Evolutionary conservation across 192 early-diverging fungal species (phyloP).

Genomic region (Coemansia sp.): DNA sequence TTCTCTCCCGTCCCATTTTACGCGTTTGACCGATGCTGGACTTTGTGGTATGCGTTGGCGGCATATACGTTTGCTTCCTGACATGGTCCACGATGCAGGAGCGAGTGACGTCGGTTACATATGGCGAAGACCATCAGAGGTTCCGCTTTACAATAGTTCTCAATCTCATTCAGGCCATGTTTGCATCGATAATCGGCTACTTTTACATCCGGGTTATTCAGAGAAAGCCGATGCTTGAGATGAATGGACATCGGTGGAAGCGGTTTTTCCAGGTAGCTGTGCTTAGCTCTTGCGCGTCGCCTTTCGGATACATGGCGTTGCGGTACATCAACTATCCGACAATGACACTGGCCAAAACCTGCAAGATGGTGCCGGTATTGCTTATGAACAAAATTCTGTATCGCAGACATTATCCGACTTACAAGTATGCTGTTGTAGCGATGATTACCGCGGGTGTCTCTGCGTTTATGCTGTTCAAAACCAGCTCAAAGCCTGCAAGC

Average conservation of each 20-base stretch:
- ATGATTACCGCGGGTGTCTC: conserved; percentile 91
- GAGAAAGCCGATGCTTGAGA: conserved; percentile 38
- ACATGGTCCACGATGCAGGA: conserved; percentile 97
- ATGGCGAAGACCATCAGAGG: conserved; percentile 62
- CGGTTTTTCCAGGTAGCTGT: conserved; percentile 80
- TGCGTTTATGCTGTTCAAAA: conserved; percentile 86
- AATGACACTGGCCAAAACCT: conserved; percentile 94
- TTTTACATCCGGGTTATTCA: conserved; percentile 69
- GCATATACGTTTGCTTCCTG: conserved; percentile 95
- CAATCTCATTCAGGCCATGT: conserved; percentile 81
- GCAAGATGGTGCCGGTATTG: conserved; percentile 95
- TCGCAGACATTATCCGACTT: conserved; percentile 76
- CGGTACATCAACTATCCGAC: conserved; percentile 97
- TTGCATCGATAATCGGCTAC: conserved; percentile 72
- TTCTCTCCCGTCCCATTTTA: not conserved
- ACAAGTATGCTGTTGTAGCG: conserved; percentile 85
- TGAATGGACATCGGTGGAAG: conserved; percentile 50
- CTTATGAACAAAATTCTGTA: conserved; percentile 94
- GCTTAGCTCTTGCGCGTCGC: conserved; percentile 72
- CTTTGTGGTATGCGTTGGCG: conserved; percentile 65
- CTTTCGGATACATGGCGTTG: conserved; percentile 91
- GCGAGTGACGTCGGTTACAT: conserved; percentile 80
- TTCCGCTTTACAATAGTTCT: conserved; percentile 94
- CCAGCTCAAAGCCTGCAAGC: conserved; percentile 20
- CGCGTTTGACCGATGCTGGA: conserved; percentile 51